Evolutionary conservation across 129 eudicot species (phyloP).

Genomic region (Chrysanthemum seticuspe): DNA sequence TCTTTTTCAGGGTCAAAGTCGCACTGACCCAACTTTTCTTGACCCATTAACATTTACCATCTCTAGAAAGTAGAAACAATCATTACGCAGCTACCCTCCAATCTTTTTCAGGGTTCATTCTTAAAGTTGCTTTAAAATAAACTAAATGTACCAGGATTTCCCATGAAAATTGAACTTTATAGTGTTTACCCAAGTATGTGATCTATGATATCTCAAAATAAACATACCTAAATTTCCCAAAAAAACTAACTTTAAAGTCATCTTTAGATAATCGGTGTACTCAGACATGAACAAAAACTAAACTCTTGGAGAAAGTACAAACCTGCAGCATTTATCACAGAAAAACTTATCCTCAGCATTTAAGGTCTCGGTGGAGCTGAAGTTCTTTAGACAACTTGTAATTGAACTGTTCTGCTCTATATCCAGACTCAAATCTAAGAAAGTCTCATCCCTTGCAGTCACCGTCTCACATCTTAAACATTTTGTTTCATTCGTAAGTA

Average conservation of each 20-base stretch:
- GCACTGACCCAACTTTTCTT: neutral
- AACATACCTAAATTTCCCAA: neutral
- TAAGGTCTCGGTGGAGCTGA: constrained; percentile 82
- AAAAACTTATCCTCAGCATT: constrained; percentile 90
- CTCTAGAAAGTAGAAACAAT: too few relatives aligned
- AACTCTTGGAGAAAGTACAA: neutral
- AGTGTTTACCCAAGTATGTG: neutral
- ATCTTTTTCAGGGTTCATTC: too few relatives aligned
- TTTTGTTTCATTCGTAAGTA: constrained; percentile 70
- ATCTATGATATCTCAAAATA: neutral
- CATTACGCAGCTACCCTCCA: too few relatives aligned
- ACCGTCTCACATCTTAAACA: constrained; percentile 79
- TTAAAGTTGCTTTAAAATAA: too few relatives aligned
- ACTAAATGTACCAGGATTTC: neutral
- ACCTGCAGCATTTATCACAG: constrained; percentile 91
- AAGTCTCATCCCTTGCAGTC: constrained; percentile 77
- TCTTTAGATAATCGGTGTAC: neutral
- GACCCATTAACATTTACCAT: neutral
- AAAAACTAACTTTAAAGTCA: neutral
- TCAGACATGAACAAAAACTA: neutral
- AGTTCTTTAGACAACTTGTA: constrained; percentile 68
- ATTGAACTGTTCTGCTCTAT: constrained; percentile 76
- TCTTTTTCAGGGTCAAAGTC: neutral
- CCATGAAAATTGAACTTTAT: neutral
- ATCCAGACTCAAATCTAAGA: constrained; percentile 70